Evolutionary conservation across 2,329 filamentous ascomycete genomes (phyloP).

Genomic region (Escovopsis weberi): DNA sequence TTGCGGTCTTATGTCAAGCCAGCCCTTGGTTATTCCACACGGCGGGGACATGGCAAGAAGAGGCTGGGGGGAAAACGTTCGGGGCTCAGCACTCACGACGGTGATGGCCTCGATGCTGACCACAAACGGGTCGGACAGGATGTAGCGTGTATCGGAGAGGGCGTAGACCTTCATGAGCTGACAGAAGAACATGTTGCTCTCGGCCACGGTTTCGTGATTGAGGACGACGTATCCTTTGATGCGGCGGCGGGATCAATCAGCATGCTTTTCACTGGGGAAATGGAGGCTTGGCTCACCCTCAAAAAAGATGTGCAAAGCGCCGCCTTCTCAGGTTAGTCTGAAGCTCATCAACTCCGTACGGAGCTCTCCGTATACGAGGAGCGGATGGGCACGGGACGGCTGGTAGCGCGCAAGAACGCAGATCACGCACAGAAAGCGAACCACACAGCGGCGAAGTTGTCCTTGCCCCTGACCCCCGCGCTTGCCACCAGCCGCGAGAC

Average conservation of each 20-base stretch:
- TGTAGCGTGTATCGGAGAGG: slow-evolving; percentile 72
- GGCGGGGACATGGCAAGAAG: not conserved
- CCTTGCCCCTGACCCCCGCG: slow-evolving; percentile 14
- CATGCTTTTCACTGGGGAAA: too few species aligned
- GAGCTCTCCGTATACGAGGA: too few species aligned
- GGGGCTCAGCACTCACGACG: slow-evolving; percentile 37
- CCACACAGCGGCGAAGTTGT: slow-evolving; percentile 34
- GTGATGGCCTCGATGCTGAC: slow-evolving; percentile 80
- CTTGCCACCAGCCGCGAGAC: slow-evolving; percentile 12
- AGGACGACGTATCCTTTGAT: slow-evolving; percentile 56
- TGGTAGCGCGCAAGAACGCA: not conserved
- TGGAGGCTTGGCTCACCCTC: slow-evolving; percentile 38
- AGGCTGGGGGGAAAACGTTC: not conserved
- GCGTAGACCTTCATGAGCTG: slow-evolving; percentile 92
- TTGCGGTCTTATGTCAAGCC: too few species aligned
- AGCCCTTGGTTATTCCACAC: too few species aligned
- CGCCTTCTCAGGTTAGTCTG: slow-evolving; percentile 26
- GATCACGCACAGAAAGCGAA: slow-evolving; percentile 37
- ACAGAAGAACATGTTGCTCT: slow-evolving; percentile 57
- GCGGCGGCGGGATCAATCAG: not conserved
- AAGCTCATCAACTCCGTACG: too few species aligned
- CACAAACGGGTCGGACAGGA: slow-evolving; percentile 70
- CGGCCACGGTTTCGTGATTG: slow-evolving; percentile 51
- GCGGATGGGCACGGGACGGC: too few species aligned
- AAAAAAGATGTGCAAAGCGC: slow-evolving; percentile 64